phyloP scores from a whole-genome alignment of 495 filamentous ascomycete genomes.

The Aspergillus bridgeri region DNA sequence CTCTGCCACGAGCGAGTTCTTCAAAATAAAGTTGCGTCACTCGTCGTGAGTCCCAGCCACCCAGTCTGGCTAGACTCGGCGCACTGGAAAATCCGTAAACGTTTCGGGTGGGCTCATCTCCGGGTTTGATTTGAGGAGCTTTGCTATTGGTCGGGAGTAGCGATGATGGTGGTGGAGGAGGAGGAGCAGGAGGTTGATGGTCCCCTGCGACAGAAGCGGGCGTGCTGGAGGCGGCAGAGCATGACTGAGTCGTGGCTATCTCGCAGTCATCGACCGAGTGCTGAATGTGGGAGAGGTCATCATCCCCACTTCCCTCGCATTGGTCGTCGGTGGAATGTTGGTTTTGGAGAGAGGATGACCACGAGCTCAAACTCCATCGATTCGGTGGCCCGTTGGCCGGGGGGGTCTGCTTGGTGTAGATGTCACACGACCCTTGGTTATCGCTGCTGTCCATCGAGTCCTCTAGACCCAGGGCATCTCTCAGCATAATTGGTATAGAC shows the following conservation, averaged over 20 bases:
- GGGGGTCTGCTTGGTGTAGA: conserved; percentile 18
- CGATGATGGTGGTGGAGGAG: conserved; percentile 11
- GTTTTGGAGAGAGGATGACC: conserved; percentile 48
- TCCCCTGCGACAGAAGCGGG: conserved; percentile 23
- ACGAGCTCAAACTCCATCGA: conserved; percentile 52
- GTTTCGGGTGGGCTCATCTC: neutral
- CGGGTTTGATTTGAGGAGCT: conserved; percentile 7
- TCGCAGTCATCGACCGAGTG: conserved; percentile 24
- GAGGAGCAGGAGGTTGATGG: conserved; percentile 15
- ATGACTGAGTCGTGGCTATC: conserved; percentile 28
- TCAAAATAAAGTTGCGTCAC: conserved; percentile 53
- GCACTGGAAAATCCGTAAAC: conserved; percentile 22
- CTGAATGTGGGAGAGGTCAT: conserved; percentile 26
- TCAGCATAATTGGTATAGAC: conserved; percentile 61
- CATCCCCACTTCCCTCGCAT: conserved; percentile 34
- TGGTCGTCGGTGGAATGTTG: conserved; percentile 40
- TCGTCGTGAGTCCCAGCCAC: conserved; percentile 52
- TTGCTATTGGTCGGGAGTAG: conserved; percentile 19
- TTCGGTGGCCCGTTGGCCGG: conserved; percentile 26
- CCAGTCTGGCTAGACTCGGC: conserved; percentile 48
- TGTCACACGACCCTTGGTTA: conserved; percentile 25
- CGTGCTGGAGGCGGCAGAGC: conserved; percentile 32
- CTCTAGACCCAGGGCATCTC: conserved; percentile 40
- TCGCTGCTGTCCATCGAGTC: conserved; percentile 30
- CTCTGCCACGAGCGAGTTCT: conserved; percentile 42